Base-by-base conservation (phyloP, 805 yeast genomes). In the Schizosaccharomyces cryophilus region DNA sequence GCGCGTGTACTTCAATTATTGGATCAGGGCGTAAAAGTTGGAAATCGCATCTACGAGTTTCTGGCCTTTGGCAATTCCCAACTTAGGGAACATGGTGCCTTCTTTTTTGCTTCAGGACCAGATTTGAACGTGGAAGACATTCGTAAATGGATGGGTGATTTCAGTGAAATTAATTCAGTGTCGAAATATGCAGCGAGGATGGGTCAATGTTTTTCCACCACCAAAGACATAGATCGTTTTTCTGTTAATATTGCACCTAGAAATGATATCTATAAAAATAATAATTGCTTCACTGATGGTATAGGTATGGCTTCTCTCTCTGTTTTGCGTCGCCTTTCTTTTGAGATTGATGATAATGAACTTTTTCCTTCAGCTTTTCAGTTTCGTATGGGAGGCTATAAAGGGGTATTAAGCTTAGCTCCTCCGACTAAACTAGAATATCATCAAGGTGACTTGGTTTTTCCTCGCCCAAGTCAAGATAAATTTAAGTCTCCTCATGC, bases 241-340 rank as follows among this genome's bases (percentile, higher is more conserved):
- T 26, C 21, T 13, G 42, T 21, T 1, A 21, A 56, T 11, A 77
- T 68, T 83, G 87, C 42, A 40, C 21, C 64, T 15, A 42, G 59
- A 29, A 48, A 40, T 30, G 61, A 62, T 48, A 61, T 62, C 30
- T 24, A 13, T 19, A 38, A 55, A 13, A 51, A 54, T 21, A 47
- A 38, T 21, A 42, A 29, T 19, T 59, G 61, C 26, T 61, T 61
- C 54, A 61, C 63, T 15, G 63, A 61, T 42, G 61, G 61, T 19
- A 55, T 61, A 30, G 63, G 63, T n/a, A 61, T 59, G 51, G 60
- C 60, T 56, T 61, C 63, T n/a, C 48, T 54, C 15, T 61, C 55
- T 26, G 61, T 61, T 9, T 58, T 61, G 35, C 38, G 59, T 42
- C 29, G 56, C 7, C 54, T 59, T 24, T 21, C 42, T 56, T 56